Evolutionary conservation across 148 eudicot genomes (phyloP).

Genomic region (Polygonum aviculare): DNA sequence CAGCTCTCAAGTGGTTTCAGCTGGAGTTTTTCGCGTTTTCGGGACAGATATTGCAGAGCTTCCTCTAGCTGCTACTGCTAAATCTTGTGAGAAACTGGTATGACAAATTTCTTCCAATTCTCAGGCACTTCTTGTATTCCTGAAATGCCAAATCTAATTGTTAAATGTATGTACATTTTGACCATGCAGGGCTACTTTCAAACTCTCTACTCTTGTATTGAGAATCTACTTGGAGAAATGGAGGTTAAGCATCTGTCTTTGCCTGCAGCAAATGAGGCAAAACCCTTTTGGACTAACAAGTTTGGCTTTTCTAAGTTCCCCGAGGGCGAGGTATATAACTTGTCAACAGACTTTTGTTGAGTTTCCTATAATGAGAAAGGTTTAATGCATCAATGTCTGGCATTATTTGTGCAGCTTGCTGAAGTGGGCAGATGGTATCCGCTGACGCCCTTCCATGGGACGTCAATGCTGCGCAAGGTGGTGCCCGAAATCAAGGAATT

Average conservation of each 20-base stretch:
- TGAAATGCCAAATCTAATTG: background rate
- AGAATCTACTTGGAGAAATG: constrained; percentile 39
- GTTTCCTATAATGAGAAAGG: background rate
- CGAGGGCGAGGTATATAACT: constrained; percentile 33
- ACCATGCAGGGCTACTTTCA: constrained; percentile 69
- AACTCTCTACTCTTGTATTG: constrained; percentile 54
- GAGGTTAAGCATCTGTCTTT: constrained; percentile 53
- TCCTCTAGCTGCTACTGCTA: constrained; percentile 68
- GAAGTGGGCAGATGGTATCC: constrained; percentile 26
- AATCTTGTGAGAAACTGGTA: constrained; percentile 57
- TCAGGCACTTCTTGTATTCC: background rate
- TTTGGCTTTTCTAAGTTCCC: constrained; percentile 52
- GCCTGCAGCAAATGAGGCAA: constrained; percentile 84
- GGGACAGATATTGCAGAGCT: constrained; percentile 75
- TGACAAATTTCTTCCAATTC: background rate
- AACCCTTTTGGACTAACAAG: constrained; percentile 58
- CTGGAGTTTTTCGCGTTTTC: constrained; percentile 63
- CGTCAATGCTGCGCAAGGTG: constrained; percentile 56
- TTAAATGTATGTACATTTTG: background rate
- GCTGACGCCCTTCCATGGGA: constrained; percentile 65
- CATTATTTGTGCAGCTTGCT: constrained; percentile 36
- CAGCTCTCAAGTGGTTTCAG: constrained; percentile 70
- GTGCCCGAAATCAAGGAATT: constrained; percentile 13
- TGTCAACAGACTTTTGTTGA: background rate
- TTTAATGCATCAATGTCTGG: background rate